Evolutionary conservation across 306 rosid genomes (phyloP), one percentile per base, ranked within the genome.

Genomic region (Vigna trinervia): DNA sequence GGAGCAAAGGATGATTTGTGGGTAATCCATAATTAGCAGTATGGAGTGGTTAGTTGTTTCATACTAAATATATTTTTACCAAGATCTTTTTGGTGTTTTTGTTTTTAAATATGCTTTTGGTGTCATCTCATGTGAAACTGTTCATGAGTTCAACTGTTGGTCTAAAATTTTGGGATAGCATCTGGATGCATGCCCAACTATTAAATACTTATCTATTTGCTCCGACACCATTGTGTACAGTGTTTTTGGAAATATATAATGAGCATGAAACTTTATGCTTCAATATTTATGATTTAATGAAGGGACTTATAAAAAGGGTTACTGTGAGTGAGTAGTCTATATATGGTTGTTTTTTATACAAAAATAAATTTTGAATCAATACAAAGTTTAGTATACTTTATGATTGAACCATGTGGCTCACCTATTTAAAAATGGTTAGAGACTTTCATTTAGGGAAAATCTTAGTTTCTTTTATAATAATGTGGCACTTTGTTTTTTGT

Each of bases 361-460:
- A 39, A 30, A 39, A 39, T 39, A 39, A 39, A 39, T 1, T 7
- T 39, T 38, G 28, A 38, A 38, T 7, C 41, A 38, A 39, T 39
- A 39, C 45, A 39, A 39, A 39, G 10, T 39, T 39, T 7, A 39
- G 6, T 39, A 7, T 7, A 39, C 45, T 8, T 39, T 43, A 32
- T 65, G 50, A 30, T 11, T 39, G 65, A 50, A 52, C 30, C 65
- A 39, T 38, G 47, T 26, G 30, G 53, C 53, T 36, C 80, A 63
- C 53, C 61, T 50, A 36, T 65, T 12, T 51, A 23, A 41, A 39
- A 17, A 30, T 22, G 11, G 34, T 34, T 32, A 11, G 4, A 39
- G 58, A 14, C 74, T 66, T 76, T 58, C 38, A 48, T 77, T 54
- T 78, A 43, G 41, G 12, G 69, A 57, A 78, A 67, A 59, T 14